Evolutionary conservation across 2,329 filamentous ascomycete species (phyloP), one percentile per base, ranked within the genome.

Genomic region (Neopestalotiopsis sp.): DNA sequence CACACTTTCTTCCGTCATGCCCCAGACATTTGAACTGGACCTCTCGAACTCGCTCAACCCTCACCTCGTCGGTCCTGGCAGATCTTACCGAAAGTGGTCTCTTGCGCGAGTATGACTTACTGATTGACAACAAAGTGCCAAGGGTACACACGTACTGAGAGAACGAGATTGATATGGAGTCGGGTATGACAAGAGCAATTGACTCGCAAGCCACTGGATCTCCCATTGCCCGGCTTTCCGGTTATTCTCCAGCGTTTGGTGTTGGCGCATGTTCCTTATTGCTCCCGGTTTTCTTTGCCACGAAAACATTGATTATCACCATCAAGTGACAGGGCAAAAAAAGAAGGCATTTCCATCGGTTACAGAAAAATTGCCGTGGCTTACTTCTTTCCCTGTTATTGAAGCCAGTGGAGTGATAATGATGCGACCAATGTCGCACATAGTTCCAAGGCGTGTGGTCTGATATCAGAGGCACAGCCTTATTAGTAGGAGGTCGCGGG

Each of bases 391-490:
- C 45, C 24, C 20, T 20, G 45, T 17, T 53, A 10, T 10, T 17
- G 45, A 53, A 2, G 5, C 1, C 45, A 7, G 45, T 53, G 45
- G 45, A 53, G 45, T 53, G 45, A 53, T 17, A 53, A 9, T 9
- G 10, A 53, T 53, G 10, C 45, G 10, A 53, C 45, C 45, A 53
- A 53, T 9, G 10, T 53, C 17, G 45, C 45, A 10, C 45, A 24
- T 53, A 24, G 45, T 53, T 20, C 45, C 45, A 53, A n/a, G n/a
- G n/a, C n/a, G 45, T 6, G 45, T 53, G 45, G 45, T 53, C 45
- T 24, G 45, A 53, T 53, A 53, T 53, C 24, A 53, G 45, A 53
- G 45, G 45, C 45, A 53, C 45, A 53, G 45, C 45, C 45, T 53
- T 53, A 20, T 17, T 20, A 24, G 45, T 24, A 17, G n/a, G 17